Evolutionary conservation across 1,284 basidiomycete genomes (phyloP).

Genomic region (Malassezia japonica): DNA sequence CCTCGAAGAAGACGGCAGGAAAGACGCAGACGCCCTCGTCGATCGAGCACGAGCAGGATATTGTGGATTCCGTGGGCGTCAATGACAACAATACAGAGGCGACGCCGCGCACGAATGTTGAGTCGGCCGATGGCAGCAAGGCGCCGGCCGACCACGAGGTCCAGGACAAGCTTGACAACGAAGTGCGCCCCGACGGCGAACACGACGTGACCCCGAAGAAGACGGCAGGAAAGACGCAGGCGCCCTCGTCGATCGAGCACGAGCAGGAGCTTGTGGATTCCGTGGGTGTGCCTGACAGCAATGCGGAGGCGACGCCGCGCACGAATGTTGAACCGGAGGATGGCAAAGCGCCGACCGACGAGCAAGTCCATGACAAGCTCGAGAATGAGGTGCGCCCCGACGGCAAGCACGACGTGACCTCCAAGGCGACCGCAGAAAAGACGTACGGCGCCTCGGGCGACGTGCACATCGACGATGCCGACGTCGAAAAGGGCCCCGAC

Average conservation of each 20-base stretch:
- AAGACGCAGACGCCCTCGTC: background rate
- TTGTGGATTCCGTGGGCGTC: too few species aligned
- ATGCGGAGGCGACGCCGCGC: too few species aligned
- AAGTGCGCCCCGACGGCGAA: background rate
- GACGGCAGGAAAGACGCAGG: background rate
- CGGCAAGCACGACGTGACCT: background rate
- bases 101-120: too few species aligned
- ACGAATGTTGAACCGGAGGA: too few species aligned
- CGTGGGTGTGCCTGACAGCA: too few species aligned
- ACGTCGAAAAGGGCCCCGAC: slow-evolving; percentile 8
- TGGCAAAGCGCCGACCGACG: background rate
- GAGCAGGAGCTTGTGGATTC: background rate
- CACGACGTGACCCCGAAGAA: background rate
- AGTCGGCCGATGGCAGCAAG: background rate
- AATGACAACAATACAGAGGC: too few species aligned
- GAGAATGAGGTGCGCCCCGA: background rate
- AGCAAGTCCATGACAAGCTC: background rate
- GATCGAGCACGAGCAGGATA: background rate
- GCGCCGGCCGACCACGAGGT: background rate
- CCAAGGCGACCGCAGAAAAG: too few species aligned
- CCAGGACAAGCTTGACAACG: background rate
- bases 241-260: background rate
- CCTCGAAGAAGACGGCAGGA: background rate
- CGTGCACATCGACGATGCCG: background rate
- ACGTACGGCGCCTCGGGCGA: background rate